These are phyloP conservation scores for Cutaneotrichosporon spelunceum DNA, from an alignment of 1,284 basidiomycete species.

Conservation along the genomic window DNA sequence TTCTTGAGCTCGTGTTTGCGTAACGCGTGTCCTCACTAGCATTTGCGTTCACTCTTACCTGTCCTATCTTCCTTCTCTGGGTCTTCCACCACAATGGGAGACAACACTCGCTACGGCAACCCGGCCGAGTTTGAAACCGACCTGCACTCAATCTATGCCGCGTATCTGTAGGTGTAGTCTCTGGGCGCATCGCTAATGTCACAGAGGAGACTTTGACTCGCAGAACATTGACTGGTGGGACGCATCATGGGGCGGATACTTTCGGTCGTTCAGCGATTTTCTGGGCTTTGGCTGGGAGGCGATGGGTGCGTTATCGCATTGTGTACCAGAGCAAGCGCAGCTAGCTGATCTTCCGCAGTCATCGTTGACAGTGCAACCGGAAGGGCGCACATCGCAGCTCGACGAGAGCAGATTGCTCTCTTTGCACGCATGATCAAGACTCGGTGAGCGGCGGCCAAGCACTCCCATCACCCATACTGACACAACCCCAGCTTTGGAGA, in stretches of 20 bases:
- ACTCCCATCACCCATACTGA: background rate
- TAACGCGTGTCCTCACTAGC: background rate
- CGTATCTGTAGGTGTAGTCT: conserved; percentile 59
- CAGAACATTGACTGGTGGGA: conserved; percentile 71
- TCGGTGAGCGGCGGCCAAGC: conserved; percentile 27
- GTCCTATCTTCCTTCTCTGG: background rate
- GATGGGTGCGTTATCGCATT: conserved; percentile 53
- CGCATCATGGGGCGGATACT: conserved; percentile 74
- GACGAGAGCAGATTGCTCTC: conserved; percentile 61
- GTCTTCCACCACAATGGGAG: conserved; percentile 27
- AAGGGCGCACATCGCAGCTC: conserved; percentile 72
- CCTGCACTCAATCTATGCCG: conserved; percentile 78
- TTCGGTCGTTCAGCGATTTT: conserved; percentile 75
- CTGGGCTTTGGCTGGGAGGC: conserved; percentile 80
- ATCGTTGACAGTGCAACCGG: conserved; percentile 71
- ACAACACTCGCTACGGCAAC: conserved; percentile 58
- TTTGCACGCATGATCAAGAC: conserved; percentile 52
- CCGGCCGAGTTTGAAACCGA: conserved; percentile 77
- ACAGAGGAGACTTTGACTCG: conserved; percentile 67
- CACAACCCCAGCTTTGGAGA: conserved; percentile 41
- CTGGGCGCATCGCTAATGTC: background rate
- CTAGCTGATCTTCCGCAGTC: conserved; percentile 45
- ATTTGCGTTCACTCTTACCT: background rate
- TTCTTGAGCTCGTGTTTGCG: background rate
- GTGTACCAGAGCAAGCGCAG: background rate